Evolutionary conservation across 2,329 filamentous ascomycete genomes (phyloP).

Genomic region (Parastagonospora nodorum): DNA sequence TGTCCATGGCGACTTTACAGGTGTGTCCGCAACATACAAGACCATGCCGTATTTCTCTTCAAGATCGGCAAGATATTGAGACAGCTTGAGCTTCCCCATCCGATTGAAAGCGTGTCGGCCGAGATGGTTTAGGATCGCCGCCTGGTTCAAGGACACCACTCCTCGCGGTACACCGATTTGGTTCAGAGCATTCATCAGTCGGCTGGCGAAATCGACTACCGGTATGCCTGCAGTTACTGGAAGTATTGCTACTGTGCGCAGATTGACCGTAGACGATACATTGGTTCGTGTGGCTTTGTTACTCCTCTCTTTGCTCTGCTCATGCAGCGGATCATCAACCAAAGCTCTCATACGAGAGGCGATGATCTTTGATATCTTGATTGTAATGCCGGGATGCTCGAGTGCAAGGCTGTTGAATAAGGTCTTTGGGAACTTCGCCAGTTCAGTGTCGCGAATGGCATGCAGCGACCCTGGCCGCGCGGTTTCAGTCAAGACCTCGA

Average conservation of each 20-base stretch:
- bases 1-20: constrained; percentile 96
- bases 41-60: constrained; percentile 98
- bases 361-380: constrained; percentile 99
- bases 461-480: constrained; percentile 88
- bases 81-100: constrained; percentile 95
- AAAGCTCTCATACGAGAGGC: constrained; percentile 90
- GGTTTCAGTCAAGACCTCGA: constrained; percentile 96
- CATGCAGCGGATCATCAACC: constrained; percentile 77
- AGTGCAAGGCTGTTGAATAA: constrained; percentile 97
- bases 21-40: constrained; percentile 94
- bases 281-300: constrained; percentile 63
- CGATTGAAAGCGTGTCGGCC: constrained; percentile 95
- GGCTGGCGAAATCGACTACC: constrained; percentile 91
- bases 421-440: constrained; percentile 94
- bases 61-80: constrained; percentile 93
- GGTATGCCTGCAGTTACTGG: constrained; percentile 91
- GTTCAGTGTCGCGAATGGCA: constrained; percentile 93
- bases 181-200: constrained; percentile 81
- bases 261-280: constrained; percentile 84
- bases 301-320: constrained; percentile 66
- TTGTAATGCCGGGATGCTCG: constrained; percentile 96
- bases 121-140: constrained; percentile 90
- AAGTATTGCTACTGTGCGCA: constrained; percentile 89
- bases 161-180: constrained; percentile 91
- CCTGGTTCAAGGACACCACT: constrained; percentile 89